Conservation (phyloP, 2,329 filamentous ascomycete species). For the Nannizzia gypsea region DNA sequence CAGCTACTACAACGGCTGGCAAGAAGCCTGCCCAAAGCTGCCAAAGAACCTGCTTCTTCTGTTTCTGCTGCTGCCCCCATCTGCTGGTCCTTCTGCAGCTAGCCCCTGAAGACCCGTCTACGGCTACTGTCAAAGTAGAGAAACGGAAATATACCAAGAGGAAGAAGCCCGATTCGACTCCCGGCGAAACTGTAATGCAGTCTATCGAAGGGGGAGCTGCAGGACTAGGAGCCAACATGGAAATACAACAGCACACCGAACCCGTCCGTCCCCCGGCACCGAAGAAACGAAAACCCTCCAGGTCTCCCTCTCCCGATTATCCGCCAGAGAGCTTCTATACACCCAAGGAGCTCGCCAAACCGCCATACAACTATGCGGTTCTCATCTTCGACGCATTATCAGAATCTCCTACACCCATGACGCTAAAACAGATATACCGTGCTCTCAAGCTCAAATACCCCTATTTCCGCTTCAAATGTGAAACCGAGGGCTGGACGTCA, state of each 20-base stretch:
- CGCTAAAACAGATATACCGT: conserved; percentile 55
- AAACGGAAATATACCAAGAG: conserved; percentile 40
- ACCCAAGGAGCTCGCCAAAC: conserved; percentile 51
- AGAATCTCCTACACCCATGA: conserved; percentile 46
- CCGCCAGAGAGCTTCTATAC: conserved; percentile 47
- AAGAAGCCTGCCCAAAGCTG: conserved; percentile 16
- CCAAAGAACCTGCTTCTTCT: conserved; percentile 20
- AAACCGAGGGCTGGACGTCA: conserved; percentile 54
- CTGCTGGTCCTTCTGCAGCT: conserved; percentile 4
- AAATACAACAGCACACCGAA: conserved; percentile 31
- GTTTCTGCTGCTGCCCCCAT: not conserved
- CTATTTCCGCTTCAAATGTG: conserved; percentile 50
- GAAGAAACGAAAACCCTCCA: conserved; percentile 43
- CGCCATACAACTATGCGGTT: conserved; percentile 50
- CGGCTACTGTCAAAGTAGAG: conserved; percentile 30
- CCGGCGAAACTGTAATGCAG: conserved; percentile 32
- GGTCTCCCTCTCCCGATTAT: conserved; percentile 52
- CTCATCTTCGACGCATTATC: conserved; percentile 53
- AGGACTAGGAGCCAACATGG: conserved; percentile 13
- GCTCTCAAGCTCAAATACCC: conserved; percentile 52
- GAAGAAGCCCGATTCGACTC: conserved; percentile 33
- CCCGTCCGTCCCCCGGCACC: conserved; percentile 34
- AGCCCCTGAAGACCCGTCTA: conserved; percentile 22
- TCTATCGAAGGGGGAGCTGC: conserved; percentile 31
- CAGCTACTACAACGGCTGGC: conserved; percentile 3